Conservation (phyloP, 192 early-diverging fungal species). For the Funneliformis geosporum region DNA sequence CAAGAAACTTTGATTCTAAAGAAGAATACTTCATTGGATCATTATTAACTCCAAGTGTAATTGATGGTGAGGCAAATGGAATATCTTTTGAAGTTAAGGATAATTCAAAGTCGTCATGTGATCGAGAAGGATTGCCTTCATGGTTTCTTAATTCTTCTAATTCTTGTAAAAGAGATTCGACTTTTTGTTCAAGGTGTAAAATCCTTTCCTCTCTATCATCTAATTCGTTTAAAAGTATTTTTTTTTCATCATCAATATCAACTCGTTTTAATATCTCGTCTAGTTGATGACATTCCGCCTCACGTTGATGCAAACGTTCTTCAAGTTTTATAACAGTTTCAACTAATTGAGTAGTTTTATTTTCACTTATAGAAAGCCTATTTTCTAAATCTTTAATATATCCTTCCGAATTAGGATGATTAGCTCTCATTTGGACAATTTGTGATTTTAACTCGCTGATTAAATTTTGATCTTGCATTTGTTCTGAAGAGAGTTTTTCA, state of each 20-base stretch:
- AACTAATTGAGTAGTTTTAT: neutral
- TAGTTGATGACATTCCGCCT: conserved; percentile 19
- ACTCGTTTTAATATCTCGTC: conserved; percentile 4
- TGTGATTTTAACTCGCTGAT: conserved; percentile 1
- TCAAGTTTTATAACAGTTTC: conserved; percentile 29
- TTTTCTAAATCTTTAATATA: conserved; percentile 36
- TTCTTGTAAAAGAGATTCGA: conserved; percentile 14
- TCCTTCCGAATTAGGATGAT: conserved; percentile 22
- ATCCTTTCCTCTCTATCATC: neutral
- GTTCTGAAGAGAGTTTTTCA: conserved; percentile 32
- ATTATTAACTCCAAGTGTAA: neutral
- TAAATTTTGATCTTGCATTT: conserved; percentile 36
- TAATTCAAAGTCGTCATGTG: neutral
- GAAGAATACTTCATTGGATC: neutral
- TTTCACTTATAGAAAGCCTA: conserved; percentile 22
- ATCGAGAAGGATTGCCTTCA: neutral
- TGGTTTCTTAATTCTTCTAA: neutral
- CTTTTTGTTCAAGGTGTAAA: conserved; percentile 8
- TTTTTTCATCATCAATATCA: conserved; percentile 1
- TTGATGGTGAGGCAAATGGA: neutral
- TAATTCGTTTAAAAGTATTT: conserved; percentile 5
- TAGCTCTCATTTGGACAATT: conserved; percentile 8
- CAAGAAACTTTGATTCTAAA: conserved; percentile 18
- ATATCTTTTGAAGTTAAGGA: neutral
- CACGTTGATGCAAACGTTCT: conserved; percentile 26